Percentiles rank a stretch among this genome's conserved stretches.
Conservation (phyloP, 441 rosid genomes). For the Flueggea neowawraea region DNA sequence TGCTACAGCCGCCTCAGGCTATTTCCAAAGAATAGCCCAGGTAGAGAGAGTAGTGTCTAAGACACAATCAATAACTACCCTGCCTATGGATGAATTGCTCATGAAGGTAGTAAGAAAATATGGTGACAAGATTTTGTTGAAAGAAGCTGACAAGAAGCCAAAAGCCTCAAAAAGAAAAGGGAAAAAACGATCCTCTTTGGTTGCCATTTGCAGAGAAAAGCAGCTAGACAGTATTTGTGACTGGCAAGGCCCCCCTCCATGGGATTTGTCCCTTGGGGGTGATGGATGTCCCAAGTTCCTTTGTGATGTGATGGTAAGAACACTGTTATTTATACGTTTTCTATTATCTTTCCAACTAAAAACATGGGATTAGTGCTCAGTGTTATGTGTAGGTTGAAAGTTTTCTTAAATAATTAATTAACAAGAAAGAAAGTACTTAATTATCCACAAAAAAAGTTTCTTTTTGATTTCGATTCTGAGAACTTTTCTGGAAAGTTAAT, state of each 20-base stretch:
- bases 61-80: slow-evolving; percentile 36
- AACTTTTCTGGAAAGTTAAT: no score
- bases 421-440: no score
- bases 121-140: slow-evolving; percentile 63
- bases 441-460: no score
- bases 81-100: slow-evolving; percentile 69
- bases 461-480: no score
- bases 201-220: slow-evolving; percentile 31
- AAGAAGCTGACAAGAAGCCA: slow-evolving; percentile 63
- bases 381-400: no score
- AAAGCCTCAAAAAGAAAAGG: slow-evolving; percentile 66
- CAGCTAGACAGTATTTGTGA: slow-evolving; percentile 29
- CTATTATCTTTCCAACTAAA: not conserved
- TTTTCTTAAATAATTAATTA: no score
- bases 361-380: not conserved
- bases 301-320: slow-evolving; percentile 86
- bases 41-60: slow-evolving; percentile 30
- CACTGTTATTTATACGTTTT: not conserved
- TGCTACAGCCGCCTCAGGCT: slow-evolving; percentile 44
- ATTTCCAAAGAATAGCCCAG: slow-evolving; percentile 31
- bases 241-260: slow-evolving; percentile 86
- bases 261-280: slow-evolving; percentile 78
- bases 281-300: slow-evolving; percentile 89
- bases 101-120: slow-evolving; percentile 56
- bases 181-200: slow-evolving; percentile 28